Evolutionary conservation across 352 stramenopile species (phyloP), one percentile per base, ranked within the genome.

Genomic region (Plasmopara viticola): DNA sequence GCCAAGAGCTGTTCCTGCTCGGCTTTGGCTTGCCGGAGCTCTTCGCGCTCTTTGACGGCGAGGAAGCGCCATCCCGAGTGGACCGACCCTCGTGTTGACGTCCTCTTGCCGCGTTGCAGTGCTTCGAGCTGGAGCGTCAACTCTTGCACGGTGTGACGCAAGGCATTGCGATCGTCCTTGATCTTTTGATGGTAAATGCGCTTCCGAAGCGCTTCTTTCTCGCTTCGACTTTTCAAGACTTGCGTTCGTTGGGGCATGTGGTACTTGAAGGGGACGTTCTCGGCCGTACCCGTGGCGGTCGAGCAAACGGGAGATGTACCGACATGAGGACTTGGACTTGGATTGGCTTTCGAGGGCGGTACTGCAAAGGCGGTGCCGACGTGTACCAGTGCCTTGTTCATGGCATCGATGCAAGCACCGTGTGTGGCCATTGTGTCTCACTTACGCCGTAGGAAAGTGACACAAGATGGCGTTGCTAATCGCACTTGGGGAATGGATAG

Each of bases 191-290:
- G 55, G 30, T 68, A 61, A 12, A 48, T 31, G 9, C 48, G 43
- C 15, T 55, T 62, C 0, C 48, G 43, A 42, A 58, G 47, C 4
- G 38, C 55, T n/a, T 62, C 55, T 28, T 56, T 56, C 42, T 62
- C 47, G 18, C 55, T 30, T 38, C 47, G 48, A 49, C 41, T 55
- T 37, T 51, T 52, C 37, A 29, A 14, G 31, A 12, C 10, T 35
- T 35, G 31, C 31, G 6, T 4, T 35, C 31, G 31, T 2, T 12
- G 31, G 5, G 6, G 31, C 31, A 35, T 6, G 20, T 25, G 20
- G 20, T 25, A 3, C 4, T 2, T 35, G 10, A 35, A 2, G 0
- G 31, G 10, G 2, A 12, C 6, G 4, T 35, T 2, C 6, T 35
- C 31, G 2, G 2, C 4, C 5, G 6, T 35, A 35, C 31, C 6